A percentile compares a stretch with the other conserved stretches of the same genome.
phyloP scores from a whole-genome alignment of 192 early-diverging fungal genomes.

The Chytriomyces hyalinus region DNA sequence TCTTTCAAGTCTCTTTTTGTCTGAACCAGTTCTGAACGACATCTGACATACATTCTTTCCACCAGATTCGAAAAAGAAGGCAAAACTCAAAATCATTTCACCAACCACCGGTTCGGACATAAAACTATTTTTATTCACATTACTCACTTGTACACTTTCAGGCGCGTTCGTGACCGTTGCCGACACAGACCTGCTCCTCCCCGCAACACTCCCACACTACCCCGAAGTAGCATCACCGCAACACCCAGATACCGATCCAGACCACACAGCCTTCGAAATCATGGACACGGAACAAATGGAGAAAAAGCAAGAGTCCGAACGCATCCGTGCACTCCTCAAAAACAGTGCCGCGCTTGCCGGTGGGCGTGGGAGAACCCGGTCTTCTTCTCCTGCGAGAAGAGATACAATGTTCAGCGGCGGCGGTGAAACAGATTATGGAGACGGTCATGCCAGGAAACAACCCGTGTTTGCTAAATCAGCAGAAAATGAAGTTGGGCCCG shows the following conservation, averaged over 20 bases:
- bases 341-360: conserved; percentile 27
- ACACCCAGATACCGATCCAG: not conserved
- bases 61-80: not conserved
- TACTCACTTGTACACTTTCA: not conserved
- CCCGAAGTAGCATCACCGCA: not conserved
- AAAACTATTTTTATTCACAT: too few relatives aligned
- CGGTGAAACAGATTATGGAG: not conserved
- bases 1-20: too few relatives aligned
- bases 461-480: conserved; percentile 17
- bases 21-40: too few relatives aligned
- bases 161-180: conserved; percentile 9
- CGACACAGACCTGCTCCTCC: conserved; percentile 15
- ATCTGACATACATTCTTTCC: too few relatives aligned
- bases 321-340: conserved; percentile 18
- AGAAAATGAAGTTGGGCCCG: conserved; percentile 15
- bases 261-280: not conserved
- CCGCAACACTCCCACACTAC: not conserved
- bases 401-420: too few relatives aligned
- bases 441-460: not conserved
- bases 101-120: conserved; percentile 6
- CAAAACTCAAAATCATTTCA: conserved; percentile 26
- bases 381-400: too few relatives aligned
- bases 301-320: conserved; percentile 30
- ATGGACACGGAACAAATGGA: not conserved
- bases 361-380: not conserved